These are phyloP conservation scores for Wallacemonas collosoma DNA, from an alignment of 208 protist species.

Conservation along the genomic window DNA sequence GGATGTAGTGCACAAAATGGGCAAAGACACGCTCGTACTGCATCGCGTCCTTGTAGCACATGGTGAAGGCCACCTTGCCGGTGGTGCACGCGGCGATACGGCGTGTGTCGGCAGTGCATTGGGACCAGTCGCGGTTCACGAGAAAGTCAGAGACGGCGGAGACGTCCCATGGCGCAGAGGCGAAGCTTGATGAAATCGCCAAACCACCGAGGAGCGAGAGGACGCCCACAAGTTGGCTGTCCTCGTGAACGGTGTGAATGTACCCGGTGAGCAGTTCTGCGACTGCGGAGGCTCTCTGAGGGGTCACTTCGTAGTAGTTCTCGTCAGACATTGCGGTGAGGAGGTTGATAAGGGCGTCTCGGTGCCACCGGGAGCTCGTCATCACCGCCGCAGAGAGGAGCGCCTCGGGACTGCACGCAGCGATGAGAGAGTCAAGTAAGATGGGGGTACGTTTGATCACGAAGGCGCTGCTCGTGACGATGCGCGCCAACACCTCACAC, in stretches of 20 bases:
- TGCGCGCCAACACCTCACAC: slow-evolving; percentile 68
- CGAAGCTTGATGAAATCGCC: slow-evolving; percentile 46
- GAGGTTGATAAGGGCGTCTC: slow-evolving; percentile 56
- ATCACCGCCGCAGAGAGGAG: slow-evolving; percentile 64
- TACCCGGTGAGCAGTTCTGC: slow-evolving; percentile 46
- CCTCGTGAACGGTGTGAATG: slow-evolving; percentile 43
- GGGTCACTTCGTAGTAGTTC: slow-evolving; percentile 71
- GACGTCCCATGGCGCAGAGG: slow-evolving; percentile 60
- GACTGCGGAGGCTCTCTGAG: slow-evolving; percentile 45
- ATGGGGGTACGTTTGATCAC: slow-evolving; percentile 78
- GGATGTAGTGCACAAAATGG: slow-evolving; percentile 42
- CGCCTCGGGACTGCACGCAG: slow-evolving; percentile 42
- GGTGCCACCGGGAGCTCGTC: slow-evolving; percentile 60
- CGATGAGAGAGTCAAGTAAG: slow-evolving; percentile 64
- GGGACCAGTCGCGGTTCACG: slow-evolving; percentile 49
- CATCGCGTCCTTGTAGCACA: slow-evolving; percentile 35
- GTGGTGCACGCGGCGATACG: slow-evolving; percentile 43
- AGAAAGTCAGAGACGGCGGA: slow-evolving; percentile 59
- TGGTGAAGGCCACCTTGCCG: slow-evolving; percentile 31
- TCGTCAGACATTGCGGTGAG: slow-evolving; percentile 68
- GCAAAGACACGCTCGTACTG: slow-evolving; percentile 27
- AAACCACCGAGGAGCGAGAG: slow-evolving; percentile 56
- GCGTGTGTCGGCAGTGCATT: slow-evolving; percentile 40
- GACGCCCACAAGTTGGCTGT: slow-evolving; percentile 54
- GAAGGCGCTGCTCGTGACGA: slow-evolving; percentile 50